Base-by-base conservation (phyloP, 2,329 filamentous ascomycete genomes). In the Helminthosporium solani region DNA sequence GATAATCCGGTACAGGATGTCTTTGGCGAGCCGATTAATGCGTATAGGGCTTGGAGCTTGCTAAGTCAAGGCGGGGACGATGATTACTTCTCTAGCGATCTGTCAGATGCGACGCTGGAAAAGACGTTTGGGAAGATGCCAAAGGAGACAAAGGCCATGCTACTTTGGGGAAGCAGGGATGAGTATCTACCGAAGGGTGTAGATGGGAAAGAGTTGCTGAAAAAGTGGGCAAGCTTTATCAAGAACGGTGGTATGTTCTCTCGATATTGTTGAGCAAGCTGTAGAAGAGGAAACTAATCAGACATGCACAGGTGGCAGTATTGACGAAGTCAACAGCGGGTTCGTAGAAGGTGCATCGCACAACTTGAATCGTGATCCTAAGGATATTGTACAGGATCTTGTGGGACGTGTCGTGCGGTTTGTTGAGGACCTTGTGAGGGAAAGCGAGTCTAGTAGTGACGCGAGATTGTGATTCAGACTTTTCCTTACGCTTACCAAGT, bases 51-150 rank as follows among this genome's bases (percentile, higher is more conserved):
- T 65, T 63, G 84, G 28, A 81, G 80, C 37, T 70, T 87, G 6
- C 73, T 78, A 0, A 79, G 76, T 18, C 69, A 75, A 40, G 76
- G 83, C 4, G 87, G 85, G 8, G 86, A 88, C 47, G 91, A 96
- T 65, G 91, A 96, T 65, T 89, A 87, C 63, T 96, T 95, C 72
- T 91, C 87, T n/a, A 84, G 83, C 2, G 87, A 94, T 63, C 72
- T 94, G n/a, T 68, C 74, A 0, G 78, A 82, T 33, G 75, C 80
- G 25, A 74, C 76, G 15, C 73, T 90, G 6, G 61, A 69, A 19
- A 66, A 66, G 12, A 85, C 85, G n/a, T 96, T 92, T 78, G 79
- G 83, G 3, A 73, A 72, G 40, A 73, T 89, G 44, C 72, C 80
- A 42, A 46, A 52, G 7, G 20, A 45, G 11, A 71, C 70, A n/a